Evolutionary conservation across 78 protist genomes (phyloP), one percentile per base, ranked within the genome.

Genomic region (Abeoforma whisleri): DNA sequence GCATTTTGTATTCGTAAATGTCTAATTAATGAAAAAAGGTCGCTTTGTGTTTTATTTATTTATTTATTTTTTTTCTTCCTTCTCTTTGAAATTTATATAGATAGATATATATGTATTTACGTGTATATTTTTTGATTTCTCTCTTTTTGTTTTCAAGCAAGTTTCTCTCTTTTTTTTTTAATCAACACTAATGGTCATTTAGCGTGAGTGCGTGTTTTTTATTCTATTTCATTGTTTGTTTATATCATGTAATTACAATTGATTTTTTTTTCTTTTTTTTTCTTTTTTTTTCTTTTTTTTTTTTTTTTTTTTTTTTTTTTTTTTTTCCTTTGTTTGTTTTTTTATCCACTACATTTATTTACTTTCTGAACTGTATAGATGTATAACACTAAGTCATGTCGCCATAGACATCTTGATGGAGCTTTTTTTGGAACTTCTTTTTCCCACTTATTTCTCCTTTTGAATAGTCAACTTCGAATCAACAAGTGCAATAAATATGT

Each of bases 351-450:
- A 19, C 12, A 12, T 19, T 48, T 48, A 19, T 48, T 48, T 19
- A 48, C 12, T 19, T 19, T 19, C 12, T 19, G 12, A 48, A 19
- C 62, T 48, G 62, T 69, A 36, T 76, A 85, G 85, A 22, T 76
- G 57, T 79, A 80, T 70, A 16, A 87, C 71, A 32, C 72, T 8
- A 68, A 76, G 75, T 79, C 39, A 8, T 34, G 39, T 22, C 8
- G 88, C 71, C 85, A 87, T 62, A 37, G 48, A 76, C 76, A 80
- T 57, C 2, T 93, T 25, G 95, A 93, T 37, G 97, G 95, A 1
- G 93, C 93, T 1, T 93, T 74, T 84, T 92, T 92, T 33, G 92
- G 93, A 2, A 87, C 95, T 48, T 88, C 95, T 16, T 93, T 92
- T 36, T 87, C 95, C 25, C 94, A 90, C 57, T 73, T 94, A 28